A percentile compares a stretch with the other conserved stretches of the same genome.
phyloP scores from a whole-genome alignment of 805 yeast species.

The Cyberlindnera samutprakarnensis region DNA sequence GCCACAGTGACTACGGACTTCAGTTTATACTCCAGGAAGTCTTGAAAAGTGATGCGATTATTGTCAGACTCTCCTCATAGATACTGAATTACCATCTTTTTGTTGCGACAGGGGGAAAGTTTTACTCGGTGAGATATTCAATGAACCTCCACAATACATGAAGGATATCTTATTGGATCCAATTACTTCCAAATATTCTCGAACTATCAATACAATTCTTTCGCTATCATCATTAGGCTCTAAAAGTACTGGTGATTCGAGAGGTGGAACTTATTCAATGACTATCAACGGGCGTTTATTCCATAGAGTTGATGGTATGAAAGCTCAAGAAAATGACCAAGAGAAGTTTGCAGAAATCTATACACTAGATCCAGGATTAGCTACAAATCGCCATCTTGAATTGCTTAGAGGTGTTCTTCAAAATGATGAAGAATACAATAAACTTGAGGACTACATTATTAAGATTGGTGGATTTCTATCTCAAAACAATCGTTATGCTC shows the following conservation, averaged over 20 bases:
- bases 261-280: not conserved
- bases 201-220: not conserved
- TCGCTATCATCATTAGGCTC: not conserved
- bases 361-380: not conserved
- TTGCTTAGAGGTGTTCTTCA: too few relatives aligned
- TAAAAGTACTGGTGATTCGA: not conserved
- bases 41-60: too few relatives aligned
- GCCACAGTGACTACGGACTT: too few relatives aligned
- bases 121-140: conserved; percentile 6
- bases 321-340: not conserved
- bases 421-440: too few relatives aligned
- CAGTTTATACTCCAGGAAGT: too few relatives aligned
- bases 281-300: not conserved
- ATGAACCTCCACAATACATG: not conserved
- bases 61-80: too few relatives aligned
- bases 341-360: not conserved
- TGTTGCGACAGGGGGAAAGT: not conserved
- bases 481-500: not conserved
- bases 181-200: not conserved
- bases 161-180: not conserved
- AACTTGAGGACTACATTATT: not conserved
- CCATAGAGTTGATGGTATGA: not conserved
- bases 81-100: too few relatives aligned
- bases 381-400: too few relatives aligned
- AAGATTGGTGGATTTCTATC: not conserved